These are phyloP conservation scores for Reutealis trisperma DNA, from an alignment of 345 rosid species.

Conservation along the genomic window DNA sequence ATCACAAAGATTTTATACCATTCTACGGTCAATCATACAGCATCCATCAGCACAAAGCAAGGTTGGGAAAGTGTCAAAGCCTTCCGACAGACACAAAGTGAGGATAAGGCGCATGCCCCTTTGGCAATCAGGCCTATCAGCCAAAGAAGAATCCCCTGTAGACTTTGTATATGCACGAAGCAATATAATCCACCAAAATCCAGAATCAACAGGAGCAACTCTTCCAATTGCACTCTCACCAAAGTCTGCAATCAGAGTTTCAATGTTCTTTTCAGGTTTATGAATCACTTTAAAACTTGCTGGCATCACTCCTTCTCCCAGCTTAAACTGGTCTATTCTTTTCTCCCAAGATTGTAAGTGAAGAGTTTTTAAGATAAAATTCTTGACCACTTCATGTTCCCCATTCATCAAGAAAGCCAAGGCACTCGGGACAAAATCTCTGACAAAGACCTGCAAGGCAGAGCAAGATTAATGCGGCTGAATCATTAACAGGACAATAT, in stretches of 20 bases:
- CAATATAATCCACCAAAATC: conserved; percentile 30
- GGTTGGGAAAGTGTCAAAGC: conserved; percentile 26
- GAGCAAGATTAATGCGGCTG: not conserved
- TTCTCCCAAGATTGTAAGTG: conserved; percentile 19
- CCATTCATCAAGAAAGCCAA: conserved; percentile 26
- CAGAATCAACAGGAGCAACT: conserved; percentile 28
- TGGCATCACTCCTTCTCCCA: conserved; percentile 23
- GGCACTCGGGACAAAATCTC: conserved; percentile 24
- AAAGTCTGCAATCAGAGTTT: conserved; percentile 19
- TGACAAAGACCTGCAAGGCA: conserved; percentile 10
- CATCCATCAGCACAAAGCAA: conserved; percentile 20
- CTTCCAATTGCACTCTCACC: conserved; percentile 24
- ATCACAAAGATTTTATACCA: conserved; percentile 4
- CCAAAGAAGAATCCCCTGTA: conserved; percentile 22
- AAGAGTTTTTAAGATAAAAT: conserved; percentile 19
- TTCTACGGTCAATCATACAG: conserved; percentile 23
- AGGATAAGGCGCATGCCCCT: conserved; percentile 23
- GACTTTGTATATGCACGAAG: conserved; percentile 28
- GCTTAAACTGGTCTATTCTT: conserved; percentile 17
- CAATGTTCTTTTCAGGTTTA: conserved; percentile 16
- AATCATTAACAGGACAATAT: too few relatives aligned
- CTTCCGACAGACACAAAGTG: conserved; percentile 19
- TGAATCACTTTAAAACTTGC: conserved; percentile 24
- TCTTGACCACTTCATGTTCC: conserved; percentile 14
- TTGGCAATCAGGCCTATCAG: conserved; percentile 20